Base-by-base conservation (phyloP, 2,329 filamentous ascomycete genomes). In the Sarocladium oryzae region DNA sequence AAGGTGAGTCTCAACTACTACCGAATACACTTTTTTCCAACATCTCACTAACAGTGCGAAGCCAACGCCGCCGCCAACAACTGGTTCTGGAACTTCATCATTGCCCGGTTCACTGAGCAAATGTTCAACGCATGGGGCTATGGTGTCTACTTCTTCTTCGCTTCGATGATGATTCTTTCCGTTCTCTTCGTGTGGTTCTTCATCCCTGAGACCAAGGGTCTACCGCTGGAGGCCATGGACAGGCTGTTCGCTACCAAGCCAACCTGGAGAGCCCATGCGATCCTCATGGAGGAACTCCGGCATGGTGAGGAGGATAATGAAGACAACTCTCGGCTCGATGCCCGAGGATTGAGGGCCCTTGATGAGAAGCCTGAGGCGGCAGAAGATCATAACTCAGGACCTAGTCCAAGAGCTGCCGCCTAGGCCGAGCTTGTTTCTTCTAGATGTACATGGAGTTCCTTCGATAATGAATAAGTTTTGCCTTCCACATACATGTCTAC, bases 31-130 rank as follows among this genome's bases (percentile, higher is more conserved):
- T 40, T 16, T 8, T 9, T 23, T 15, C 5, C 18, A 23, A 23
- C 8, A 6, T 23, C 18, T 4, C 15, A 16, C 37, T 40, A 28
- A 43, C 40, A n/a, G 9, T 43, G 8, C 21, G 3, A 21, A 43
- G 85, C 86, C 9, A 85, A 77, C 33, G 86, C 86, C 1, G 80
- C 85, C 0, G 81, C 81, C 2, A 85, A 79, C 66, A 88, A 89
- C 66, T 89, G 85, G 85, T 75, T 85, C 60, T 85, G 72, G 72
- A 88, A 87, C 65, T 87, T 88, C 63, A 74, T 88, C 61, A 78
- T 88, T 56, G 76, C 76, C 0, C 75, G 83, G 10, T 87, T 85
- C 69, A 87, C 81, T 0, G 81, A 77, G 23, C 78, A 84, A 56
- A 86, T 86, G 80, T 78, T 82, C 56, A 61, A 69, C 20, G 65